phyloP scores from a whole-genome alignment of 2,329 filamentous ascomycete species.

The Aureobasidium sp. region DNA sequence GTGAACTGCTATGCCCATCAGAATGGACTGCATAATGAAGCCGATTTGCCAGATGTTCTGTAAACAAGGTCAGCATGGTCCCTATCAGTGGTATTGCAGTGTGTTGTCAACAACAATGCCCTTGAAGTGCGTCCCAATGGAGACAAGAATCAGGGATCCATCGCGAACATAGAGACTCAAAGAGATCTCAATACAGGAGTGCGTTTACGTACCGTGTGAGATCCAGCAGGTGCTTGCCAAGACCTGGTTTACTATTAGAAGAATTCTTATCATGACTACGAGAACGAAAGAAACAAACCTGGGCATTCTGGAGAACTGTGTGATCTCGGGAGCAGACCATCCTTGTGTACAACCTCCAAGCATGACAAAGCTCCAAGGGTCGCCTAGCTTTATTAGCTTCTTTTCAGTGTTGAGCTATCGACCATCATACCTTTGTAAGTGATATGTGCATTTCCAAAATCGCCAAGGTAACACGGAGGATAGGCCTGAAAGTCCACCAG shows the following conservation, averaged over 20 bases:
- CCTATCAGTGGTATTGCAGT: background rate
- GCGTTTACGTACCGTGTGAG: background rate
- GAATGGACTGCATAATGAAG: background rate
- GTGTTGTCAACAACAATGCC: background rate
- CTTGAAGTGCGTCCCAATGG: background rate
- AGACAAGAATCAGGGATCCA: no score
- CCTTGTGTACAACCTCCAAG: background rate
- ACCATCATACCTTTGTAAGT: background rate
- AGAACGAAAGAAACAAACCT: background rate
- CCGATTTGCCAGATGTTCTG: background rate
- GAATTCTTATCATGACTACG: background rate
- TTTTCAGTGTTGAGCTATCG: background rate
- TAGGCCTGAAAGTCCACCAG: background rate
- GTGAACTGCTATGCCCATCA: background rate
- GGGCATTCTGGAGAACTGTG: background rate
- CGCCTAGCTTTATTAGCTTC: background rate
- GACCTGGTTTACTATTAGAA: background rate
- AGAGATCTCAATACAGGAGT: background rate
- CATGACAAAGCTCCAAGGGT: background rate
- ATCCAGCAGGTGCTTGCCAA: background rate
- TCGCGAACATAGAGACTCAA: background rate
- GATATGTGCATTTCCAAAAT: slow-evolving; percentile 2
- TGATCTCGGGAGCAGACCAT: background rate
- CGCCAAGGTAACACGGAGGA: background rate
- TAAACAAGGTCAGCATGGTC: background rate